Percentiles rank a stretch among this genome's conserved stretches.
Conservation (phyloP, 257 asterid species). For the Misopates orontium region DNA sequence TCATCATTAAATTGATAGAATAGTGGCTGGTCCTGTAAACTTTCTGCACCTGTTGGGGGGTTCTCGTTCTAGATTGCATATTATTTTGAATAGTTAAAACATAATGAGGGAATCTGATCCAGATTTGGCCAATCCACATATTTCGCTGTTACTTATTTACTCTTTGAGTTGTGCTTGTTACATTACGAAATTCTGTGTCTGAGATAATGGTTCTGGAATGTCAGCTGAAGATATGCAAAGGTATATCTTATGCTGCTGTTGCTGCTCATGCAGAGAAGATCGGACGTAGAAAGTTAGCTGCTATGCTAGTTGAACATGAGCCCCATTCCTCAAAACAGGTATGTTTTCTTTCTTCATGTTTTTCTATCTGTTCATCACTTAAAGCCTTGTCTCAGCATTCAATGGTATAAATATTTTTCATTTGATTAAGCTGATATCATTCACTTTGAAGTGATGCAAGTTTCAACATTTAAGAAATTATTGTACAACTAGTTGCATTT, state of each 20-base stretch:
- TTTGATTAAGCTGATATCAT: constrained; percentile 7
- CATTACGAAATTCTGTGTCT: constrained; percentile 22
- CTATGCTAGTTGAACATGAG: constrained; percentile 95
- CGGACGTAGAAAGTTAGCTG: constrained; percentile 95
- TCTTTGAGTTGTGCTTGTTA: constrained; percentile 15
- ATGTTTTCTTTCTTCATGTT: not conserved
- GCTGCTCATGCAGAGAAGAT: constrained; percentile 94
- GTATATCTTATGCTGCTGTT: constrained; percentile 97
- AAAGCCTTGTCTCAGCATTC: constrained; percentile 10
- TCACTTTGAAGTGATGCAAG: constrained; percentile 14
- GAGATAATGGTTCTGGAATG: constrained; percentile 33
- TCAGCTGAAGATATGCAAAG: constrained; percentile 94
- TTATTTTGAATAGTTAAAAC: not conserved
- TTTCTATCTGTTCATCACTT: constrained; percentile 17
- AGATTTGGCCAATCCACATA: not conserved
- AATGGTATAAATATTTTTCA: constrained; percentile 14
- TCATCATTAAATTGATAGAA: constrained; percentile 15
- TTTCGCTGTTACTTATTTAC: not conserved
- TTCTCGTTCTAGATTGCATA: constrained; percentile 15
- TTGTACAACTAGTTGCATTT: constrained; percentile 5
- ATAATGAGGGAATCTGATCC: not conserved
- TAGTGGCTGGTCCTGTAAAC: not conserved
- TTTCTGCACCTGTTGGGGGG: constrained; percentile 2
- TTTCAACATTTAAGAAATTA: constrained; percentile 14
- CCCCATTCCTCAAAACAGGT: constrained; percentile 94